phyloP scores from a whole-genome alignment of 305 asterid genomes.

The Ilex paraguariensis region DNA sequence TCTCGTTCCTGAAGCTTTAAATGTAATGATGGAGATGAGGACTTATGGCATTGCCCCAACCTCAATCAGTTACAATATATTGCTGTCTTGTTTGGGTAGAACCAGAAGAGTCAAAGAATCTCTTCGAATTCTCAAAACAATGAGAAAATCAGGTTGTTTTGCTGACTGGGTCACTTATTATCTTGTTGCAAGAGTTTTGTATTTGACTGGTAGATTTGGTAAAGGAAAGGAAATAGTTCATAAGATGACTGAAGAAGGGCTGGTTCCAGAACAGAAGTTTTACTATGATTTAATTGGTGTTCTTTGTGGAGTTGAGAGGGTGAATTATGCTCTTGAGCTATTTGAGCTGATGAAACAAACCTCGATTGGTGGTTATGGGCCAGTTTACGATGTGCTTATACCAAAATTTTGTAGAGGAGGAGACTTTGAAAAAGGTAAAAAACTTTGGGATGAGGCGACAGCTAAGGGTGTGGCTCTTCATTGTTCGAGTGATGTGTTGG shows the following conservation, averaged over 20 bases:
- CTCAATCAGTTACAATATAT: slow-evolving; percentile 5
- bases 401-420: slow-evolving; percentile 6
- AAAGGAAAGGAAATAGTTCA: slow-evolving; percentile 8
- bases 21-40: slow-evolving; percentile 4
- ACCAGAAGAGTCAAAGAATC: slow-evolving; percentile 8
- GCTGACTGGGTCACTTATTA: slow-evolving; percentile 6
- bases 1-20: slow-evolving; percentile 6
- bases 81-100: slow-evolving; percentile 8
- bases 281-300: slow-evolving; percentile 6
- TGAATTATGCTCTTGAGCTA: slow-evolving; percentile 8
- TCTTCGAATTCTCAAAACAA: neutral
- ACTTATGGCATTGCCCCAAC: slow-evolving; percentile 3
- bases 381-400: slow-evolving; percentile 2
- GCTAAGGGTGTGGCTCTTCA: slow-evolving; percentile 1
- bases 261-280: slow-evolving; percentile 1
- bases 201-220: slow-evolving; percentile 6
- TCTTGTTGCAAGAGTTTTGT: slow-evolving; percentile 6
- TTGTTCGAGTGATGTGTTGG: slow-evolving; percentile 8
- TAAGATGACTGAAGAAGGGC: slow-evolving; percentile 1
- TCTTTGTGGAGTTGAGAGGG: slow-evolving; percentile 2
- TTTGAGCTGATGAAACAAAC: slow-evolving; percentile 6
- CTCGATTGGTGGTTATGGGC: slow-evolving; percentile 4
- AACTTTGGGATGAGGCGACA: slow-evolving; percentile 5
- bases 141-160: slow-evolving; percentile 3
- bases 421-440: slow-evolving; percentile 3